Evolutionary conservation across 768 basidiomycete species (phyloP).

Genomic region (Tricholomella constricta): DNA sequence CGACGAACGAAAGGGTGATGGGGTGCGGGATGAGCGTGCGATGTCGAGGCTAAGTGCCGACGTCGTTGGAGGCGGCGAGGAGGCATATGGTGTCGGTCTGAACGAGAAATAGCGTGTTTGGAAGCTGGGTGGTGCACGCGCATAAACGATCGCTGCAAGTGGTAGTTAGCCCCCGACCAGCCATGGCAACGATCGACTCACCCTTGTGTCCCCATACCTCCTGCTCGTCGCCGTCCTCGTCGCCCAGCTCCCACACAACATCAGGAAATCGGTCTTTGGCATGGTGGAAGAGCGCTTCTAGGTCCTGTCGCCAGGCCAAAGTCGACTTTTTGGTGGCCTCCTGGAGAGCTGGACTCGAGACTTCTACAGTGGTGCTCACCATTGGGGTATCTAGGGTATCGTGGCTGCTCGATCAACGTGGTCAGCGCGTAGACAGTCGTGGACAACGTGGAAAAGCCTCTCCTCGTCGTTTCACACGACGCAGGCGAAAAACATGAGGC

Average conservation of each 20-base stretch:
- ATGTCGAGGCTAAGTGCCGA: conserved; percentile 64
- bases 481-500: conserved; percentile 22
- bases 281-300: conserved; percentile 72
- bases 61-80: conserved; percentile 55
- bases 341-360: conserved; percentile 47
- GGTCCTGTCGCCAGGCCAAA: conserved; percentile 76
- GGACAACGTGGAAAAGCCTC: conserved; percentile 10
- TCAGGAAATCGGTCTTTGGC: conserved; percentile 96
- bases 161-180: too few species aligned
- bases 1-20: conserved; percentile 42
- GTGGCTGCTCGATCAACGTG: conserved; percentile 9
- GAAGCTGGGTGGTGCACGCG: conserved; percentile 90
- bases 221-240: conserved; percentile 49
- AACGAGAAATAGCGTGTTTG: conserved; percentile 88
- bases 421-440: conserved; percentile 8
- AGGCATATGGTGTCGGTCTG: conserved; percentile 49
- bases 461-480: conserved; percentile 21
- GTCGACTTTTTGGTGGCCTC: conserved; percentile 74
- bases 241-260: conserved; percentile 84
- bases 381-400: conserved; percentile 22
- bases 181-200: conserved; percentile 33
- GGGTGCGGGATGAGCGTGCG: conserved; percentile 35
- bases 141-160: conserved; percentile 78
- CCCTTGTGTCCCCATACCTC: conserved; percentile 97
- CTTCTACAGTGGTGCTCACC: conserved; percentile 12